These are phyloP conservation scores for Bretschneidera sinensis DNA, from an alignment of 345 rosid species.

Conservation along the genomic window DNA sequence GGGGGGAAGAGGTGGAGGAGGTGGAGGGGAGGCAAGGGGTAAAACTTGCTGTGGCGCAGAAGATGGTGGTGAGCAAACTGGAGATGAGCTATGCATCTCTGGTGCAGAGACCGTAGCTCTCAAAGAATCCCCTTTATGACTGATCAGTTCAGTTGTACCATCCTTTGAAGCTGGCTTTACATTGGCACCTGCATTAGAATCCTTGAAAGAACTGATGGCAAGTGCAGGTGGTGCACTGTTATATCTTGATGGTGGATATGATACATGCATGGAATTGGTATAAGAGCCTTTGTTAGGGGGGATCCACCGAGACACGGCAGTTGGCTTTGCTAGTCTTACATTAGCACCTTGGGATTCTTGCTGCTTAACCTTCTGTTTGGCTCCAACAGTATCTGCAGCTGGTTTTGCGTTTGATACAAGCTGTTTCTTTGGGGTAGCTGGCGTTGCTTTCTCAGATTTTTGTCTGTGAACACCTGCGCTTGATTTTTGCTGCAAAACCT, in stretches of 20 bases:
- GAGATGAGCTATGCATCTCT: constrained; percentile 35
- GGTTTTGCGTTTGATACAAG: constrained; percentile 36
- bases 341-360: constrained; percentile 50
- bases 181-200: constrained; percentile 32
- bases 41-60: constrained; percentile 23
- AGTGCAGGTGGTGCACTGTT: constrained; percentile 81
- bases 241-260: constrained; percentile 70
- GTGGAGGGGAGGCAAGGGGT: constrained; percentile 25
- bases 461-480: constrained; percentile 33
- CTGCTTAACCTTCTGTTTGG: constrained; percentile 59
- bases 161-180: constrained; percentile 34
- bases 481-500: constrained; percentile 24
- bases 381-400: constrained; percentile 38
- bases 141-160: constrained; percentile 14
- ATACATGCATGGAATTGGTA: constrained; percentile 70
- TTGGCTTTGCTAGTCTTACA: constrained; percentile 74
- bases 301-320: constrained; percentile 71
- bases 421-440: constrained; percentile 47
- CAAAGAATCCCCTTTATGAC: constrained; percentile 21
- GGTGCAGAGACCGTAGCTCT: constrained; percentile 28
- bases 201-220: constrained; percentile 49
- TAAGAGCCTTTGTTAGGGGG: constrained; percentile 82
- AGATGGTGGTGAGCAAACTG: constrained; percentile 28
- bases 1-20: constrained; percentile 24
- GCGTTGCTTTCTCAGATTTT: constrained; percentile 47